Conservation (phyloP, 2,329 filamentous ascomycete species). For the Chalaropsis thielavioides region DNA sequence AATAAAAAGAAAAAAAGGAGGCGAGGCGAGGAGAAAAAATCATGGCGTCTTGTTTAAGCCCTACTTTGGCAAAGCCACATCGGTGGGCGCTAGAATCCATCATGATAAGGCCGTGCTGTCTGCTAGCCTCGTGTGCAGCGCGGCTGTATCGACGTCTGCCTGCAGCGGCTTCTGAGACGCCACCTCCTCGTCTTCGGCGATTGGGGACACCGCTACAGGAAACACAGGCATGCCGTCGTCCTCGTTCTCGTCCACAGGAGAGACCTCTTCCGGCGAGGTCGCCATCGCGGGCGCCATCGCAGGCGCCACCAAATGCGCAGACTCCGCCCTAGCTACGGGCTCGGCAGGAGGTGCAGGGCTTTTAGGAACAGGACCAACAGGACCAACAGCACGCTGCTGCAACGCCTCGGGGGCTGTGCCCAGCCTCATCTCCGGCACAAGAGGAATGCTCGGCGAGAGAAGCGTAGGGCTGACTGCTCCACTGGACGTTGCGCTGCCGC, state of each 20-base stretch:
- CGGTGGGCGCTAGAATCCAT: not conserved
- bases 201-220: not conserved
- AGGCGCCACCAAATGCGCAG: not conserved
- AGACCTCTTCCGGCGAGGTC: not conserved
- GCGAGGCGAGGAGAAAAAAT: not conserved
- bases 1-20: not conserved
- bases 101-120: no score
- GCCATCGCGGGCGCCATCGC: not conserved
- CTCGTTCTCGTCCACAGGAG: not conserved
- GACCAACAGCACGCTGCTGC: not conserved
- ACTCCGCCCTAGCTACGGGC: not conserved
- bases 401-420: not conserved
- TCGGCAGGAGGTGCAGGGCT: not conserved
- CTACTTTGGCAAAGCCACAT: not conserved
- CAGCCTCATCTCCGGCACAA: not conserved
- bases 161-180: not conserved
- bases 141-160: not conserved
- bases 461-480: constrained; percentile 1
- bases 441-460: constrained; percentile 12
- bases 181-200: not conserved
- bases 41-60: not conserved
- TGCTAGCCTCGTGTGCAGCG: no score
- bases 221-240: not conserved
- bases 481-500: not conserved
- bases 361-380: not conserved